Conservation (phyloP, 1,139 yeast species). For the Debaryomyces udenii region DNA sequence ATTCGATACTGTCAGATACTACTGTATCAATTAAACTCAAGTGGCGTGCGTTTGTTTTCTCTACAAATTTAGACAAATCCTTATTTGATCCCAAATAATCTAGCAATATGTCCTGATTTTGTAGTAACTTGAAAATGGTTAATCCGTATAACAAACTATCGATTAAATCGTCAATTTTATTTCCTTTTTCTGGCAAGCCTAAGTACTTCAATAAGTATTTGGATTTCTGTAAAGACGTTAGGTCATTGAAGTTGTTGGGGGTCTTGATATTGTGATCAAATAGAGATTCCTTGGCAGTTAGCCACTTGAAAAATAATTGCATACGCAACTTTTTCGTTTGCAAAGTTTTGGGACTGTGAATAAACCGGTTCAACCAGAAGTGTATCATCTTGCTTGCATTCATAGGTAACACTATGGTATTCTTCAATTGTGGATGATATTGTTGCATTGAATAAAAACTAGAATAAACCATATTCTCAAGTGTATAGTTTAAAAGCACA, state of each 20-base stretch:
- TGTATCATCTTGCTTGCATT: slow-evolving; percentile 39
- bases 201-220: slow-evolving; percentile 6
- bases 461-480: slow-evolving; percentile 38
- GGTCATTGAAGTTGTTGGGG: slow-evolving; percentile 10
- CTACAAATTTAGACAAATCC: slow-evolving; percentile 18
- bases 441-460: slow-evolving; percentile 22
- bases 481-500: slow-evolving; percentile 37
- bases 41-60: slow-evolving; percentile 15
- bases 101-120: slow-evolving; percentile 18
- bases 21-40: slow-evolving; percentile 16
- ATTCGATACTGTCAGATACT: slow-evolving; percentile 13
- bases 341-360: slow-evolving; percentile 20
- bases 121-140: slow-evolving; percentile 29
- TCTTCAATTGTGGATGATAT: slow-evolving; percentile 1
- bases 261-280: slow-evolving; percentile 9
- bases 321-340: slow-evolving; percentile 26
- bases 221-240: slow-evolving; percentile 11
- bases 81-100: slow-evolving; percentile 6
- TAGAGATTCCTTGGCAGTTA: slow-evolving; percentile 11
- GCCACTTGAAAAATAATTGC: slow-evolving; percentile 23
- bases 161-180: slow-evolving; percentile 44
- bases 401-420: slow-evolving; percentile 31
- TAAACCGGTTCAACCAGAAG: slow-evolving; percentile 42
- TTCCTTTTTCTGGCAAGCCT: slow-evolving; percentile 12
- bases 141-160: slow-evolving; percentile 42